These are phyloP conservation scores for Pisolithus orientalis DNA, from an alignment of 768 basidiomycete genomes.

Conservation along the genomic window DNA sequence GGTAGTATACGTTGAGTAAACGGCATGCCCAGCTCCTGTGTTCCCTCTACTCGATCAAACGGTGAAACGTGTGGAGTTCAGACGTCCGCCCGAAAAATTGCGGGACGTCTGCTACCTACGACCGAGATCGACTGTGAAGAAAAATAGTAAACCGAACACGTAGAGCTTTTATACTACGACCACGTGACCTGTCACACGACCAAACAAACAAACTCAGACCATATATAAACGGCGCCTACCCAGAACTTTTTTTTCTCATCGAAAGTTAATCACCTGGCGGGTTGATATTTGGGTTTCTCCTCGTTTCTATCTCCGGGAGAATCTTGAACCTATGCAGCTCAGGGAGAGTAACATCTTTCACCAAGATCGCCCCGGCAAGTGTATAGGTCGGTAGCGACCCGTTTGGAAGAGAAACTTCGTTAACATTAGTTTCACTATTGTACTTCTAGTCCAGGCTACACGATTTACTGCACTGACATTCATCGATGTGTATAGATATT, in stretches of 20 bases:
- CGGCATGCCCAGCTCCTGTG: constrained; percentile 68
- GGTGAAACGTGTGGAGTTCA: constrained; percentile 13
- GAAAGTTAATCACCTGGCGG: constrained; percentile 67
- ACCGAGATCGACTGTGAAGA: constrained; percentile 38
- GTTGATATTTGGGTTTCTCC: constrained; percentile 68
- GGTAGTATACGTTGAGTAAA: constrained; percentile 33
- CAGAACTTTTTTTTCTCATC: constrained; percentile 21
- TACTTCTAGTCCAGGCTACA: neutral
- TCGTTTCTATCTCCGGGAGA: constrained; percentile 26
- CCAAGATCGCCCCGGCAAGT: constrained; percentile 58
- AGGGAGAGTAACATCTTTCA: constrained; percentile 57
- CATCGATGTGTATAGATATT: too few relatives aligned
- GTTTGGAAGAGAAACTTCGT: constrained; percentile 48
- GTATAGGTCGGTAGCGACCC: constrained; percentile 52
- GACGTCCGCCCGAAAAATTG: constrained; percentile 11
- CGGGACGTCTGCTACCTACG: constrained; percentile 27
- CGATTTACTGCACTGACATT: too few relatives aligned
- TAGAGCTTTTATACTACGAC: constrained; percentile 18
- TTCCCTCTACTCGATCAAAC: constrained; percentile 44
- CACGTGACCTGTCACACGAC: constrained; percentile 45
- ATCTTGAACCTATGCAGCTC: constrained; percentile 49
- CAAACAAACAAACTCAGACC: constrained; percentile 18
- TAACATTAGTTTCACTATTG: neutral
- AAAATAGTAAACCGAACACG: constrained; percentile 5
- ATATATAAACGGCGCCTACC: constrained; percentile 4